Evolutionary conservation across 2,329 filamentous ascomycete genomes (phyloP), one percentile per base, ranked within the genome.

Genomic region (Diaporthe sp.): DNA sequence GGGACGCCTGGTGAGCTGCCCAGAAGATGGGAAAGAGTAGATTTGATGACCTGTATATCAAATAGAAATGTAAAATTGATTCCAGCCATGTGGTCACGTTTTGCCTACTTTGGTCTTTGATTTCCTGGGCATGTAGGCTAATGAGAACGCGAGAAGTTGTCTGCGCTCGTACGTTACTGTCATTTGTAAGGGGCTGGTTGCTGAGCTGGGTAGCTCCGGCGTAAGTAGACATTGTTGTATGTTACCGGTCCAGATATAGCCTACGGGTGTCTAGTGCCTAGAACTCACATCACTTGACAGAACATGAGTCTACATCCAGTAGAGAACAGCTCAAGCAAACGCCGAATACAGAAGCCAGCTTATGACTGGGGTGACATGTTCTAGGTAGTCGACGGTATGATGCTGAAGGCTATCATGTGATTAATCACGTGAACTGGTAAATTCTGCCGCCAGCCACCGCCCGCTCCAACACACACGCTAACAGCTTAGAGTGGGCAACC

Each of bases 51-150:
- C 13, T 69, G 46, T 76, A 65, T 17, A 71, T 25, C 42, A 67
- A 57, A 34, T 71, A 57, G 72, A 76, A 42, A 28, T 65, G 15
- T 46, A 44, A 37, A 51, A 28, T 37, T 37, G 58, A 67, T 10
- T 17, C 37, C 53, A 46, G 12, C 10, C 28, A 67, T 51, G 19
- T 31, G 34, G 39, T 34, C 8, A 19, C 8, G 9, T 61, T 22
- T 13, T 12, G 5, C 13, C 7, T 13, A 39, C 9, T 13, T 28
- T 3, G 17, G 19, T 7, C 34, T 22, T 4, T 22, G 12, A 3
- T 49, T 0, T 31, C n/a, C 19, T 7, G 28, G 5, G 0, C 5
- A 4, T 15, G 1, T 37, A 4, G 17, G 28, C 5, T n/a, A 8
- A n/a, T 15, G 9, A 34, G 28, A 31, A 44, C 1, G 25, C 25